phyloP scores from a whole-genome alignment of 2,329 filamentous ascomycete species.

The Eurotiales sp. region DNA sequence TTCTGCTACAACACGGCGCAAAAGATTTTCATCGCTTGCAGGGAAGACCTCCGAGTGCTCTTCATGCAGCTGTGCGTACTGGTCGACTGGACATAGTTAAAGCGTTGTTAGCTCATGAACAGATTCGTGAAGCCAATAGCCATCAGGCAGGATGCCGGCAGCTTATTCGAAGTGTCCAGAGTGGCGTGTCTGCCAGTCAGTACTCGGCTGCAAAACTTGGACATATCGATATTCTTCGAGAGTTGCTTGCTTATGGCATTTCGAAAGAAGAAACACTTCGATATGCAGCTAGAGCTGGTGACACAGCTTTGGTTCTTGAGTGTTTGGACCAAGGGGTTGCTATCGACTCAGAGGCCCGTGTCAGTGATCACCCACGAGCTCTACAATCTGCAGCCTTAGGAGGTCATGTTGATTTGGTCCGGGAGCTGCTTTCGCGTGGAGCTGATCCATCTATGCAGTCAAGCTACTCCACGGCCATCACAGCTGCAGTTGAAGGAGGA shows the following conservation, averaged over 20 bases:
- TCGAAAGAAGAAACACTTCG: not conserved
- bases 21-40: conserved; percentile 14
- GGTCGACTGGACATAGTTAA: not conserved
- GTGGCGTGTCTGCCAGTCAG: too few relatives aligned
- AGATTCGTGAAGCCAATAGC: not conserved
- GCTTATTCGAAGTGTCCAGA: too few relatives aligned
- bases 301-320: not conserved
- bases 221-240: not conserved
- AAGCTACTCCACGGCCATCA: not conserved
- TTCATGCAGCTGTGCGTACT: not conserved
- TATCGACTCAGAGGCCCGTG: not conserved
- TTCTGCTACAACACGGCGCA: conserved; percentile 18
- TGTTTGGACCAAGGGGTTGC: not conserved
- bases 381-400: conserved; percentile 15
- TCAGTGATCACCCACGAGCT: not conserved
- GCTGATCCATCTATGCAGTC: conserved; percentile 17
- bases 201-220: not conserved
- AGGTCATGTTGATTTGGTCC: conserved; percentile 18
- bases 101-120: not conserved
- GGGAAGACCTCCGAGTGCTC: not conserved
- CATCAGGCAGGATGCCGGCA: not conserved
- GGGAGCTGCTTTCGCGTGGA: conserved; percentile 16
- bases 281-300: not conserved
- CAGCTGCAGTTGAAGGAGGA: conserved; percentile 13
- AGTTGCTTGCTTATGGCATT: too few relatives aligned